These are phyloP conservation scores for Ogataea ramenticola DNA, from an alignment of 805 yeast species.

Conservation along the genomic window DNA sequence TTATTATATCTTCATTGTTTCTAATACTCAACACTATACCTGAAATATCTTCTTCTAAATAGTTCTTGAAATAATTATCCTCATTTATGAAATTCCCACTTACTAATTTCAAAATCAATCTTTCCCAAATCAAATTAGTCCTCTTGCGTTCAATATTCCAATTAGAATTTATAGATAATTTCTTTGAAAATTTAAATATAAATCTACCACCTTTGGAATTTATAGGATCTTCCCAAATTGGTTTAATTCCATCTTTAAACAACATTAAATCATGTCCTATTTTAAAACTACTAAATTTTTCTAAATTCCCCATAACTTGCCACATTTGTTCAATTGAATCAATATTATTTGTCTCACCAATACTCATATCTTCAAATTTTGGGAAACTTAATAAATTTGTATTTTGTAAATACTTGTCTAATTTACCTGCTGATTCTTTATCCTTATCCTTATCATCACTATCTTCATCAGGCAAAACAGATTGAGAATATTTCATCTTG, in stretches of 20 bases:
- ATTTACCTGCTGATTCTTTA: slow-evolving; percentile 9
- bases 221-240: slow-evolving; percentile 63
- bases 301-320: slow-evolving; percentile 34
- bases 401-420: slow-evolving; percentile 38
- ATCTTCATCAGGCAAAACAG: background rate
- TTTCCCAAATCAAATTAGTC: slow-evolving; percentile 44
- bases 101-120: slow-evolving; percentile 42
- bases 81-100: slow-evolving; percentile 44
- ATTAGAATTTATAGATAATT: slow-evolving; percentile 6
- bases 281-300: slow-evolving; percentile 30
- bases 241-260: slow-evolving; percentile 53
- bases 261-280: slow-evolving; percentile 47
- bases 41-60: slow-evolving; percentile 42
- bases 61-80: slow-evolving; percentile 29
- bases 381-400: slow-evolving; percentile 37
- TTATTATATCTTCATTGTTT: slow-evolving; percentile 50
- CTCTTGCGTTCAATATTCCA: slow-evolving; percentile 2
- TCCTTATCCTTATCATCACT: slow-evolving; percentile 1
- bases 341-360: slow-evolving; percentile 19
- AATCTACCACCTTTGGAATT: slow-evolving; percentile 58
- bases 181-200: slow-evolving; percentile 43
- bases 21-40: slow-evolving; percentile 57
- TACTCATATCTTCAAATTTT: slow-evolving; percentile 12
- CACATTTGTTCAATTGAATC: slow-evolving; percentile 49
- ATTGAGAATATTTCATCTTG: background rate